Evolutionary conservation across 2,329 filamentous ascomycete species (phyloP), one percentile per base, ranked within the genome.

Genomic region (Colletotrichum noveboracense): DNA sequence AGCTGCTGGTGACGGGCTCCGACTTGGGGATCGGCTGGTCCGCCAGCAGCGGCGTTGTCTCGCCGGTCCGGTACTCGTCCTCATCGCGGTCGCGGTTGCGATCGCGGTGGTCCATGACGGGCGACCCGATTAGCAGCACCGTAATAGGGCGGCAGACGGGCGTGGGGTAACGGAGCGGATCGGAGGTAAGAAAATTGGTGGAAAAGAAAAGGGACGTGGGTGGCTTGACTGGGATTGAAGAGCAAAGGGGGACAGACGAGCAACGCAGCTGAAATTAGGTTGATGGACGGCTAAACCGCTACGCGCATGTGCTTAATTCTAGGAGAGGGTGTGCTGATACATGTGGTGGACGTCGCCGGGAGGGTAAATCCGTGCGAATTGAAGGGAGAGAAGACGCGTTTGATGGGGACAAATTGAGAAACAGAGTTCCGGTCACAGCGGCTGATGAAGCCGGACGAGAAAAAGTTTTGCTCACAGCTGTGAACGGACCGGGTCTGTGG

Each of bases 31-130:
- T 48, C 21, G 74, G 74, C 48, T 76, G 74, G 18, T 76, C 74
- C 61, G 74, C 61, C 21, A 76, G 58, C 58, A 76, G 36, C 64
- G 74, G 74, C 58, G 28, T 69, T 12, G 74, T 76, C 64, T 76
- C 74, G 56, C 70, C 70, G 70, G 70, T 32, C 36, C 73, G 70
- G 36, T 68, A 55, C 36, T 64, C 64, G 21, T 75, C 64, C 55
- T 66, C 70, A 34, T 60, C 55, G 66, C 24, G 24, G 66, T 69
- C 55, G 55, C 55, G 55, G 66, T 56, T 30, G 55, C 66, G 55
- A 36, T 56, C 48, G 28, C 30, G 48, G 12, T 30, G 38, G 24
- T 73, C 64, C 74, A 76, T 76, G 56, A 30, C 58, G 70, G 65
- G 43, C 43, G 43, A 52, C 43, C 43, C 43, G 43, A 52, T 52